These are phyloP conservation scores for Debaryomycetaceae sp. DNA, from an alignment of 1,139 yeast species.

Conservation along the genomic window DNA sequence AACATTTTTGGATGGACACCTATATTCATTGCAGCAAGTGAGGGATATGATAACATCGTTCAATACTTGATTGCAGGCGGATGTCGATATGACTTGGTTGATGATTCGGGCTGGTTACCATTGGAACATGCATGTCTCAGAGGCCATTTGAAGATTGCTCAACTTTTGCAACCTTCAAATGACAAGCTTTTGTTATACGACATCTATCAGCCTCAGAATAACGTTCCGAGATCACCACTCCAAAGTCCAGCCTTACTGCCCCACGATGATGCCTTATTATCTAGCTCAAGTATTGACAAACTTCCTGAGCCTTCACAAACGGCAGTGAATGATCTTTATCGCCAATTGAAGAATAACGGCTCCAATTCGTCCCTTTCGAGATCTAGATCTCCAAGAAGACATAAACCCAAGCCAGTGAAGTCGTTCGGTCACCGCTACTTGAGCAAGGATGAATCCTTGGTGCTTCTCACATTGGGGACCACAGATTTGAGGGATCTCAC, in stretches of 20 bases:
- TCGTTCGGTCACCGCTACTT: slow-evolving; percentile 85
- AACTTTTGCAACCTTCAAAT: slow-evolving; percentile 49
- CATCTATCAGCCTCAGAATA: slow-evolving; percentile 37
- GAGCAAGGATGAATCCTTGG: slow-evolving; percentile 58
- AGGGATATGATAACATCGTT: slow-evolving; percentile 65
- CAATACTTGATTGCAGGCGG: slow-evolving; percentile 50
- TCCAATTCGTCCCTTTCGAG: slow-evolving; percentile 12
- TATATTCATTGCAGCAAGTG: slow-evolving; percentile 84
- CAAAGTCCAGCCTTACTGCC: slow-evolving; percentile 12
- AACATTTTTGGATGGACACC: slow-evolving; percentile 93
- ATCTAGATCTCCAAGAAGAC: slow-evolving; percentile 28
- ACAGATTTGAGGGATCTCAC: slow-evolving; percentile 65
- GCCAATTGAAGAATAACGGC: slow-evolving; percentile 29
- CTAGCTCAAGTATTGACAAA: slow-evolving; percentile 35
- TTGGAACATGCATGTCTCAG: slow-evolving; percentile 93
- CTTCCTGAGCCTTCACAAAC: slow-evolving; percentile 35
- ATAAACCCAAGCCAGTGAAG: slow-evolving; percentile 53
- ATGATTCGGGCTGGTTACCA: slow-evolving; percentile 94
- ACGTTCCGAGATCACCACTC: slow-evolving; percentile 26
- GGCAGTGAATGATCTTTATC: slow-evolving; percentile 38
- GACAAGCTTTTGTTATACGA: slow-evolving; percentile 35
- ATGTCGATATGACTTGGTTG: slow-evolving; percentile 56
- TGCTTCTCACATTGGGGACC: slow-evolving; percentile 81
- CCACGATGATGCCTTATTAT: slow-evolving; percentile 12
- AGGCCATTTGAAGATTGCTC: slow-evolving; percentile 77